phyloP scores from a whole-genome alignment of 306 rosid species.

The Rosa chinensis region DNA sequence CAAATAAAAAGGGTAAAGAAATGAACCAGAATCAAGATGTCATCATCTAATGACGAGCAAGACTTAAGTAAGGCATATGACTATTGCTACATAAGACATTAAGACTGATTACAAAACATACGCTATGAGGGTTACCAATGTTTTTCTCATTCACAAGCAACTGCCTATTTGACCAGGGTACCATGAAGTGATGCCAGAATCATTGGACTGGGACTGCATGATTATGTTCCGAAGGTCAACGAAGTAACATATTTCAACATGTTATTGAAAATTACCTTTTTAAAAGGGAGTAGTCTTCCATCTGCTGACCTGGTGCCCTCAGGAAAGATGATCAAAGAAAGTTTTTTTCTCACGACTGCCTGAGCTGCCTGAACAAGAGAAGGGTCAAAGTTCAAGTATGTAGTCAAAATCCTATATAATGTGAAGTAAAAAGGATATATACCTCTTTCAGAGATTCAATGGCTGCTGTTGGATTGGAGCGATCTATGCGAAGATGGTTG shows the following conservation, averaged over 20 bases:
- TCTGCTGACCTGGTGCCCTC: constrained; percentile 60
- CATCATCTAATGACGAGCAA: too few relatives aligned
- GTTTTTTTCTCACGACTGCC: constrained; percentile 41
- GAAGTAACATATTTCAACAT: background rate
- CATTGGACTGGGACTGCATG: too few relatives aligned
- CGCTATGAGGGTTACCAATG: too few relatives aligned
- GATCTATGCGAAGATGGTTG: constrained; percentile 70
- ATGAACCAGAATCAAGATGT: too few relatives aligned
- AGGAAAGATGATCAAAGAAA: constrained; percentile 54
- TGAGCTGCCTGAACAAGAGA: constrained; percentile 42
- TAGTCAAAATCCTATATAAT: background rate
- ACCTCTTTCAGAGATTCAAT: constrained; percentile 61
- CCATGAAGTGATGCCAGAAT: background rate
- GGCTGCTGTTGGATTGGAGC: constrained; percentile 54
- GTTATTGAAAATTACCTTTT: constrained; percentile 40
- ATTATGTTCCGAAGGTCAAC: constrained; percentile 4
- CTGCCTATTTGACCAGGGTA: too few relatives aligned
- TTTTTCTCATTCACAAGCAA: too few relatives aligned
- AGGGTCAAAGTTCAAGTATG: constrained; percentile 21
- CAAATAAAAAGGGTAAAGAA: too few relatives aligned
- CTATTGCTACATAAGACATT: too few relatives aligned
- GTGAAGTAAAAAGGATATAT: constrained; percentile 2
- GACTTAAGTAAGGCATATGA: too few relatives aligned
- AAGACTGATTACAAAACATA: too few relatives aligned
- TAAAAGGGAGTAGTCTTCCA: constrained; percentile 61